A percentile compares a stretch with the other conserved stretches of the same genome.
Evolutionary conservation across 163 green algal species (phyloP).

Genomic region (Trebouxia gelatinosa): DNA sequence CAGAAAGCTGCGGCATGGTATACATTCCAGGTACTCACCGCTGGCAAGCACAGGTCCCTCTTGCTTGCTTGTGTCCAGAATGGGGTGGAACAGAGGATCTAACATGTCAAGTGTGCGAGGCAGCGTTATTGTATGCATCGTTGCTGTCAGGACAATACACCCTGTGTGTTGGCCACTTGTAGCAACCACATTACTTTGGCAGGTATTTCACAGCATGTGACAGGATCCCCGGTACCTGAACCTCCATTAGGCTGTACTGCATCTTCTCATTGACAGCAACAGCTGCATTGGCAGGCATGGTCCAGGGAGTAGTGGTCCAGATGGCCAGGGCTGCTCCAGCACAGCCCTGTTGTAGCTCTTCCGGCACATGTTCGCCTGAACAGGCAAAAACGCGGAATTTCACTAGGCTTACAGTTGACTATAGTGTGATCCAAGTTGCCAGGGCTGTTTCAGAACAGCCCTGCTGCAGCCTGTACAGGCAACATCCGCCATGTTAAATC

Average conservation of each 20-base stretch:
- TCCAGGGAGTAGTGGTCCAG: slow-evolving; percentile 99
- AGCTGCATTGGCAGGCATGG: slow-evolving; percentile 96
- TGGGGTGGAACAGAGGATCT: background rate
- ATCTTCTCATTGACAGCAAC: slow-evolving; percentile 95
- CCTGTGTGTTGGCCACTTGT: background rate
- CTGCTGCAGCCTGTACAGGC: no score
- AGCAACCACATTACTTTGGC: slow-evolving; percentile 8
- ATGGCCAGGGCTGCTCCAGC: slow-evolving; percentile 79
- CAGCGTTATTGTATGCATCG: background rate
- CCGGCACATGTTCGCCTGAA: slow-evolving; percentile 28
- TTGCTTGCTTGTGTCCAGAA: no score
- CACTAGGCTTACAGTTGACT: no score
- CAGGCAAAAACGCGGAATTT: background rate
- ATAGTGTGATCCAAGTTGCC: no score
- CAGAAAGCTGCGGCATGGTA: no score
- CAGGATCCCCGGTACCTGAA: slow-evolving; percentile 40
- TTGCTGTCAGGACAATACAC: background rate
- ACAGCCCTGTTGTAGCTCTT: slow-evolving; percentile 26
- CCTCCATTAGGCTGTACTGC: slow-evolving; percentile 87
- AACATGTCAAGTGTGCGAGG: background rate
- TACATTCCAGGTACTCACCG: no score
- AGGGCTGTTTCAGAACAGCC: no score
- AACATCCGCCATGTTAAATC: background rate
- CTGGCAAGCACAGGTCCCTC: no score
- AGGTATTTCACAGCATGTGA: background rate